Conservation (phyloP, 2,329 filamentous ascomycete species). For the Talaromyces sp. region DNA sequence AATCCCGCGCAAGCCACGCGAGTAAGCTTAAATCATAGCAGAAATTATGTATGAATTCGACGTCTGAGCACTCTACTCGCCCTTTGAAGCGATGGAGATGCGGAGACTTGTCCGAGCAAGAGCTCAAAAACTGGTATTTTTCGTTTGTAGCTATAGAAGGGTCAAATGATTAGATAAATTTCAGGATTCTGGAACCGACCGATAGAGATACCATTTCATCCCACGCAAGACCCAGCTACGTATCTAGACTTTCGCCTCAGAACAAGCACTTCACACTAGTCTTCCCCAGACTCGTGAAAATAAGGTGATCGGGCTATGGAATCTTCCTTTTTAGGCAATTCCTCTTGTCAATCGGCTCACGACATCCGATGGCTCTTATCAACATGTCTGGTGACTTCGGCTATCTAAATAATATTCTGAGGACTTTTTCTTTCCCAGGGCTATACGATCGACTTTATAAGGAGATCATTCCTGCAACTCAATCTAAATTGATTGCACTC, state of each 20-base stretch:
- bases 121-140: not conserved
- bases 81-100: not conserved
- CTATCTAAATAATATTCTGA: not conserved
- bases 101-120: not conserved
- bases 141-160: not conserved
- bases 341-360: not conserved
- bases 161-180: not conserved
- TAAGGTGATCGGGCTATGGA: not conserved
- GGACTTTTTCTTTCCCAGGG: not conserved
- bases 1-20: not conserved
- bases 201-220: not conserved
- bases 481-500: not conserved
- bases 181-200: not conserved
- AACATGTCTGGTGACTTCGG: not conserved
- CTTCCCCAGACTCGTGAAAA: not conserved
- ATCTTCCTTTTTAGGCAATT: not conserved
- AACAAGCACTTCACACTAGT: not conserved
- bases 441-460: not conserved
- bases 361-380: not conserved
- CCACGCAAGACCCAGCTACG: not conserved
- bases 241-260: not conserved
- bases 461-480: not conserved
- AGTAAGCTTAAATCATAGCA: not conserved
- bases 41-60: no score
- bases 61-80: not conserved